Percentiles rank a stretch among this genome's conserved stretches.
These are phyloP conservation scores for Jatropha curcas DNA, from an alignment of 345 rosid genomes.

Conservation along the genomic window DNA sequence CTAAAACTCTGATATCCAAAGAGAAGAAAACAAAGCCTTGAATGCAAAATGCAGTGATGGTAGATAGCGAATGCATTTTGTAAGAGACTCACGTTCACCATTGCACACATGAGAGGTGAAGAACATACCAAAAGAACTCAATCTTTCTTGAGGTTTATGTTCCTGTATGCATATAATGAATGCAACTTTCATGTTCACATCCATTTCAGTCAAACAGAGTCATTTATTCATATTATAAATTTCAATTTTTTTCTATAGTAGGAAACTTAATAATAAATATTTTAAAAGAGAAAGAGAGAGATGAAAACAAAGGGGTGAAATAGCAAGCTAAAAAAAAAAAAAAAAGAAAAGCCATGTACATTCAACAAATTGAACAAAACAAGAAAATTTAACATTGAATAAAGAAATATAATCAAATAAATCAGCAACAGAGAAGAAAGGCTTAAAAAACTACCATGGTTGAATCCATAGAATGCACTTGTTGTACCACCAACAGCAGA, in stretches of 20 bases:
- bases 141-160: background rate
- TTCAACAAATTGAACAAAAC: background rate
- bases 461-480: conserved; percentile 74
- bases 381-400: background rate
- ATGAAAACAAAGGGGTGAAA: background rate
- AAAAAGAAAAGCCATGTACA: background rate
- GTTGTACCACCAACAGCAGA: conserved; percentile 88
- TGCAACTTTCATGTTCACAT: background rate
- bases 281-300: no score
- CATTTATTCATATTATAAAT: no score
- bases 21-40: background rate
- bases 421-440: conserved; percentile 7
- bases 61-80: background rate
- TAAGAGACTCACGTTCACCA: background rate
- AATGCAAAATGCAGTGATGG: no score
- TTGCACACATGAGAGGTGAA: background rate
- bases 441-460: conserved; percentile 45
- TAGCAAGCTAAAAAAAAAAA: no score
- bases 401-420: background rate
- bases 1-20: background rate
- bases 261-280: no score
- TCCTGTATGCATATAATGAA: background rate
- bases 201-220: background rate
- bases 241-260: no score
- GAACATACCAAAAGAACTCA: background rate